Evolutionary conservation across 352 stramenopile genomes (phyloP).

Genomic region (Globisporangium radiosum): DNA sequence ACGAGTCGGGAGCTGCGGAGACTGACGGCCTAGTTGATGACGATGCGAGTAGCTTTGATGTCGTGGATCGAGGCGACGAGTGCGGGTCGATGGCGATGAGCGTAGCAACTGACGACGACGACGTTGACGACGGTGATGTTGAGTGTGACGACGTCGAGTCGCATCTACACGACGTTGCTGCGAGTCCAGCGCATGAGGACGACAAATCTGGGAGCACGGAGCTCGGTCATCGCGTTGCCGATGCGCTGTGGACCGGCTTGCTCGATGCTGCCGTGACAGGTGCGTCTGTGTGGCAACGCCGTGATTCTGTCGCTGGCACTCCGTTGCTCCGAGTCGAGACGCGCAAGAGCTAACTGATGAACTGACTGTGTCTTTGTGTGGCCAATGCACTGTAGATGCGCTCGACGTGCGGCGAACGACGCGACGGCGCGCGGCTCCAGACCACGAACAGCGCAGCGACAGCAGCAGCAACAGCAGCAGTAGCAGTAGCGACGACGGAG

Average conservation of each 20-base stretch:
- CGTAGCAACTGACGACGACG: not conserved
- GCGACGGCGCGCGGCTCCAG: too few relatives aligned
- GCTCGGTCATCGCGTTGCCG: slow-evolving; percentile 12
- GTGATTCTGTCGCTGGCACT: too few relatives aligned
- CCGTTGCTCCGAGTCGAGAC: too few relatives aligned
- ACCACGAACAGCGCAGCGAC: too few relatives aligned
- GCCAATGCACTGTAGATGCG: too few relatives aligned
- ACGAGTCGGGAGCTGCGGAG: not conserved
- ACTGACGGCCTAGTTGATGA: not conserved
- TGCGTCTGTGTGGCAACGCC: slow-evolving; percentile 4
- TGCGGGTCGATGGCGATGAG: not conserved
- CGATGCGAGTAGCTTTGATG: not conserved
- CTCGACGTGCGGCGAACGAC: too few relatives aligned
- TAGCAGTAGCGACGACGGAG: too few relatives aligned
- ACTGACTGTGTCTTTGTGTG: too few relatives aligned
- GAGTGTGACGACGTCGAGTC: not conserved
- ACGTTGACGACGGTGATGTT: not conserved
- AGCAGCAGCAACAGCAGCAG: too few relatives aligned
- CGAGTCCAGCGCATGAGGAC: not conserved
- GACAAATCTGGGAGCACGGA: not conserved
- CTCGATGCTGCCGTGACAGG: slow-evolving; percentile 13
- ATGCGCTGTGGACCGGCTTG: slow-evolving; percentile 18
- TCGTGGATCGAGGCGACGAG: too few relatives aligned
- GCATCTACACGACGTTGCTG: too few relatives aligned
- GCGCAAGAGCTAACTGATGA: too few relatives aligned